phyloP scores from a whole-genome alignment of 2,329 filamentous ascomycete species.

The Chalara sp. region DNA sequence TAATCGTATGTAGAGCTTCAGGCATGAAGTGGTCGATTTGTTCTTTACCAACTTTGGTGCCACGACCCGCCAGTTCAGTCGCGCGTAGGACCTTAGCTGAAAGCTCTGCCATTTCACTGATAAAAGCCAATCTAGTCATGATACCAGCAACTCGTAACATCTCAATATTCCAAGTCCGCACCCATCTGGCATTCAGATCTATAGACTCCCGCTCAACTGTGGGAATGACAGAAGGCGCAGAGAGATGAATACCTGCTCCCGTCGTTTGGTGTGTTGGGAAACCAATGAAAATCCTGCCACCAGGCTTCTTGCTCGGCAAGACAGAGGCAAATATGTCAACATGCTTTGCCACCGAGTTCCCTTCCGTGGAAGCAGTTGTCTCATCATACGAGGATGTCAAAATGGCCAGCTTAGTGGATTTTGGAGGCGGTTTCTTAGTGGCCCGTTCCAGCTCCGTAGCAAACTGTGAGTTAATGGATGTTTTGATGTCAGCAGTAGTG shows the following conservation, averaged over 20 bases:
- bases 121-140: constrained; percentile 80
- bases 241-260: constrained; percentile 87
- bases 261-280: constrained; percentile 98
- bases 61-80: constrained; percentile 32
- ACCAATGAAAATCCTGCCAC: constrained; percentile 89
- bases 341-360: constrained; percentile 44
- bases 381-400: constrained; percentile 90
- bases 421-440: constrained; percentile 94
- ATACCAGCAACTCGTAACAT: constrained; percentile 88
- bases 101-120: constrained; percentile 77
- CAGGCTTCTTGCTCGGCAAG: constrained; percentile 72
- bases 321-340: constrained; percentile 86
- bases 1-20: constrained; percentile 74
- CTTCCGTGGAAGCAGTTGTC: constrained; percentile 48
- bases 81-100: constrained; percentile 49
- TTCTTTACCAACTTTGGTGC: constrained; percentile 50
- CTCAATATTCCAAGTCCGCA: constrained; percentile 92
- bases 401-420: constrained; percentile 76
- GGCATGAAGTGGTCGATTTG: constrained; percentile 64
- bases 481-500: constrained; percentile 76
- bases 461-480: constrained; percentile 65
- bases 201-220: constrained; percentile 97
- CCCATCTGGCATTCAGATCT: constrained; percentile 90
- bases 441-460: constrained; percentile 85
- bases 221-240: constrained; percentile 90